phyloP scores from a whole-genome alignment of 306 rosid genomes.

The Hylodesmum podocarpum region DNA sequence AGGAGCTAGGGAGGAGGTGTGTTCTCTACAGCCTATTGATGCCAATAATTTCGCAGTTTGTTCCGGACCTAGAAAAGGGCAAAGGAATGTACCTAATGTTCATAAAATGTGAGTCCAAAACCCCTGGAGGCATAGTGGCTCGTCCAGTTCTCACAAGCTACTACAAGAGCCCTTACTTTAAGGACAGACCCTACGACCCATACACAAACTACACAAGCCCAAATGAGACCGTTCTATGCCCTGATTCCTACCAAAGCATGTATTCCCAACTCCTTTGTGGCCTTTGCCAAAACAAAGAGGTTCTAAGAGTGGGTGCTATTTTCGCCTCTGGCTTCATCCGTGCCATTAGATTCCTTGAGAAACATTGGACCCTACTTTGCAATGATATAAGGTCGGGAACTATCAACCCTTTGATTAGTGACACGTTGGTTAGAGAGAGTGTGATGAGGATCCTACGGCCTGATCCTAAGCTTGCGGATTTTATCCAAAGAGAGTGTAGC shows the following conservation, averaged over 20 bases:
- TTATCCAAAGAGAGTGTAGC: constrained; percentile 54
- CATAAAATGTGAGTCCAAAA: constrained; percentile 74
- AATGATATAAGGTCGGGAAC: constrained; percentile 69
- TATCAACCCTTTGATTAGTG: constrained; percentile 45
- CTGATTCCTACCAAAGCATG: constrained; percentile 93
- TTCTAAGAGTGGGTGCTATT: constrained; percentile 72
- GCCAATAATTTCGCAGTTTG: constrained; percentile 82
- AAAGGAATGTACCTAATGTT: constrained; percentile 96
- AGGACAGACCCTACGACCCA: constrained; percentile 66
- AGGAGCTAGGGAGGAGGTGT: constrained; percentile 64
- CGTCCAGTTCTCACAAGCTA: constrained; percentile 81
- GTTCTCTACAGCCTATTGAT: constrained; percentile 58
- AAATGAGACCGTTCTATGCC: constrained; percentile 71
- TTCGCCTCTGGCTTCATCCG: constrained; percentile 88
- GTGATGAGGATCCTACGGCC: constrained; percentile 53
- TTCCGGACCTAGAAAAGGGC: constrained; percentile 66
- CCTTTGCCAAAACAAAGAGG: constrained; percentile 65
- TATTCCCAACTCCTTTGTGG: constrained; percentile 84
- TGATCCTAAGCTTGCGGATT: constrained; percentile 61
- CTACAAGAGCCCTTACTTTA: constrained; percentile 76
- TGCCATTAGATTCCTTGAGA: constrained; percentile 70
- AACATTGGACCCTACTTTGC: constrained; percentile 64
- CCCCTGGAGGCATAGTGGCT: constrained; percentile 73
- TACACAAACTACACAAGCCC: constrained; percentile 90
- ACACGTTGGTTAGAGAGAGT: constrained; percentile 51